phyloP scores from a whole-genome alignment of 1,284 basidiomycete genomes.

The Malassezia restricta region DNA sequence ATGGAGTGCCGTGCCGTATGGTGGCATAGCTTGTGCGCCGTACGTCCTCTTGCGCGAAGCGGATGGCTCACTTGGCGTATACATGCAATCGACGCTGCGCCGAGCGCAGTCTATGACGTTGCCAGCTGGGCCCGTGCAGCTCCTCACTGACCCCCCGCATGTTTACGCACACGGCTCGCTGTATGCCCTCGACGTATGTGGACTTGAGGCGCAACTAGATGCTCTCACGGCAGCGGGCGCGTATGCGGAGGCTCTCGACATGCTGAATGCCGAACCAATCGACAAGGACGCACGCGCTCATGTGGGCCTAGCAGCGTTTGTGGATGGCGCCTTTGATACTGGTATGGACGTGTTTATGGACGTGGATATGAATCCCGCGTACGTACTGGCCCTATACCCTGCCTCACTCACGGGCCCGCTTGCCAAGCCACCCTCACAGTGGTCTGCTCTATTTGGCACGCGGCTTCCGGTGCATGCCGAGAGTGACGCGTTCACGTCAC shows the following conservation, averaged over 20 bases:
- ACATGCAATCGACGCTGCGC: slow-evolving; percentile 6
- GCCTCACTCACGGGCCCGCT: slow-evolving; percentile 67
- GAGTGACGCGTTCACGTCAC: background rate
- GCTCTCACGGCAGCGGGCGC: slow-evolving; percentile 62
- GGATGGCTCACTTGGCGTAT: background rate
- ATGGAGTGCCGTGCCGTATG: slow-evolving; percentile 50
- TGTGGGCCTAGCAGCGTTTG: slow-evolving; percentile 63
- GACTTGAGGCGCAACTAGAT: slow-evolving; percentile 71
- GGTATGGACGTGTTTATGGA: slow-evolving; percentile 80
- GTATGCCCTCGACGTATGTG: slow-evolving; percentile 62
- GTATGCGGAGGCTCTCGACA: slow-evolving; percentile 67
- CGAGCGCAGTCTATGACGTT: slow-evolving; percentile 49
- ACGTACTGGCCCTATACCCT: slow-evolving; percentile 81
- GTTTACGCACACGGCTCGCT: background rate
- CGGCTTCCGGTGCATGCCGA: slow-evolving; percentile 1
- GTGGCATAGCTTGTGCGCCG: slow-evolving; percentile 49
- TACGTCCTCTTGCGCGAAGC: slow-evolving; percentile 3
- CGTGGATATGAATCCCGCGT: slow-evolving; percentile 80
- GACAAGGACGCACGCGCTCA: slow-evolving; percentile 51
- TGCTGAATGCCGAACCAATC: slow-evolving; percentile 58
- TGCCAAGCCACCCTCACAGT: slow-evolving; percentile 57
- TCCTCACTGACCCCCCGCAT: background rate
- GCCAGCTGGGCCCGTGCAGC: slow-evolving; percentile 9
- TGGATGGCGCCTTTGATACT: slow-evolving; percentile 56
- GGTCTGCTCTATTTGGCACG: slow-evolving; percentile 74